A percentile compares a stretch with the other conserved stretches of the same genome.
phyloP scores from a whole-genome alignment of 805 yeast species.

The Lipomyces orientalis region DNA sequence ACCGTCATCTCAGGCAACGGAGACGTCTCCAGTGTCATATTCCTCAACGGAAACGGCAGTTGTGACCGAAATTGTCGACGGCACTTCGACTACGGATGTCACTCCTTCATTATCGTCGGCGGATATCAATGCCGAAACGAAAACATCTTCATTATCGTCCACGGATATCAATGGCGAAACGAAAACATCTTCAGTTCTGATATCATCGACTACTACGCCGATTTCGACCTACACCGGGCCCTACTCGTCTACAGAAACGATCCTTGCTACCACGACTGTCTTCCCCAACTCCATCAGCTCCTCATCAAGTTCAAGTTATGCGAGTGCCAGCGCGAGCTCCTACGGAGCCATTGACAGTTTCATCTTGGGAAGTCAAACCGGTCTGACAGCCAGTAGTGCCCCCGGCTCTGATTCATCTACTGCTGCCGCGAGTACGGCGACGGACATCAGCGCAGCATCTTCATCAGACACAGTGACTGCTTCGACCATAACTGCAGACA shows the following conservation, averaged over 20 bases:
- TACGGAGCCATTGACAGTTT: no score
- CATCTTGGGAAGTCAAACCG: neutral
- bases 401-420: neutral
- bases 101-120: neutral
- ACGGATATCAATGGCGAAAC: neutral
- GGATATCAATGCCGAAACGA: neutral
- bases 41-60: neutral
- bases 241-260: neutral
- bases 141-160: neutral
- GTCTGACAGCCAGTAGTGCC: neutral
- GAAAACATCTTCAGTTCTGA: neutral
- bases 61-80: neutral
- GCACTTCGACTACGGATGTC: neutral
- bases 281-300: neutral
- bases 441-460: neutral
- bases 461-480: neutral
- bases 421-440: no score
- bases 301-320: neutral
- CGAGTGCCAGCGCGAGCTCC: neutral
- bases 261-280: neutral
- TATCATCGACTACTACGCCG: neutral
- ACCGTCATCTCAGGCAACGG: neutral
- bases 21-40: neutral
- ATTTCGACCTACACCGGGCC: neutral
- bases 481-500: neutral